phyloP scores from a whole-genome alignment of 306 rosid species.

The Quillaja saponaria region DNA sequence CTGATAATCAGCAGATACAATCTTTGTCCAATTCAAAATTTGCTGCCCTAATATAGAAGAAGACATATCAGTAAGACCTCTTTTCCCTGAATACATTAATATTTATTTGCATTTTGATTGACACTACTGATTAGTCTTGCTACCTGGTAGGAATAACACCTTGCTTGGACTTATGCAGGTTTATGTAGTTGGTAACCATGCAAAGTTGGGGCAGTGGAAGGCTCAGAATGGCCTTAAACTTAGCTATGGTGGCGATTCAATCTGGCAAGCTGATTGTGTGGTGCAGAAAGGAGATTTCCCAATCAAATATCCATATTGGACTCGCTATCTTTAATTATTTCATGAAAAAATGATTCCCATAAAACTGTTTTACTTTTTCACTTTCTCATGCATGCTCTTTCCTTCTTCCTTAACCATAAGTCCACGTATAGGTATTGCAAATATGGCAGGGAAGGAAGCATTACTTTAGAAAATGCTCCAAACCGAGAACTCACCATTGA shows the following conservation, averaged over 20 bases:
- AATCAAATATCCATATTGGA: slow-evolving; percentile 68
- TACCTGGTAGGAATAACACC: slow-evolving; percentile 21
- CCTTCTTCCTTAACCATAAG: slow-evolving; percentile 52
- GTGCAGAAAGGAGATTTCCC: slow-evolving; percentile 67
- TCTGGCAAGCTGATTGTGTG: slow-evolving; percentile 84
- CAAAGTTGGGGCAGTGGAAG: slow-evolving; percentile 82
- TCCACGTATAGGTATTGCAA: slow-evolving; percentile 86
- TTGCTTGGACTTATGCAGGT: slow-evolving; percentile 51
- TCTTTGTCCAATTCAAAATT: slow-evolving; percentile 69
- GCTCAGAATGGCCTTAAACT: slow-evolving; percentile 70
- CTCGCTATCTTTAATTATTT: slow-evolving; percentile 24
- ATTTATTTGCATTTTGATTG: slow-evolving; percentile 12
- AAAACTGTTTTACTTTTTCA: too few relatives aligned
- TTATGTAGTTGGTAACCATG: slow-evolving; percentile 66
- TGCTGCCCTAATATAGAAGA: slow-evolving; percentile 74
- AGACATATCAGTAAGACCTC: slow-evolving; percentile 61
- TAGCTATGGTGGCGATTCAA: slow-evolving; percentile 66
- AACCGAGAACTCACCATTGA: slow-evolving; percentile 61
- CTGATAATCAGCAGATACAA: slow-evolving; percentile 50
- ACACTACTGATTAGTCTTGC: slow-evolving; percentile 4
- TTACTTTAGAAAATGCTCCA: slow-evolving; percentile 69
- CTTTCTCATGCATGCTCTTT: slow-evolving; percentile 6
- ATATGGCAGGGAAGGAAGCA: slow-evolving; percentile 55
- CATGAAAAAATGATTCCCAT: not conserved
- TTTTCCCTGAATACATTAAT: slow-evolving; percentile 25